These are phyloP conservation scores for Lepiota venenata DNA, from an alignment of 768 basidiomycete species.

Conservation along the genomic window DNA sequence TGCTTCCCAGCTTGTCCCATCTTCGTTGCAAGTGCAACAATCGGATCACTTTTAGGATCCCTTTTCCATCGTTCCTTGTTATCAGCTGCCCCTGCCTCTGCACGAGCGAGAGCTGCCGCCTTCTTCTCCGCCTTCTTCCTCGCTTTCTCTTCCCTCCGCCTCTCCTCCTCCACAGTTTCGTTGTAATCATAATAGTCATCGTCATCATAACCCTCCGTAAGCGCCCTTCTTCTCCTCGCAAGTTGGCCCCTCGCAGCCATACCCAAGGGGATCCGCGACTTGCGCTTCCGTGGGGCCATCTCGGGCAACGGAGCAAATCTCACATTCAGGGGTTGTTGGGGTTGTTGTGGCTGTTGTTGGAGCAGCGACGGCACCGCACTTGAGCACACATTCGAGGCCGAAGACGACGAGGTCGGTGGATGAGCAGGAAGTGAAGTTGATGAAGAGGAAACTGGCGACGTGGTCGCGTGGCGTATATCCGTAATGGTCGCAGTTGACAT, in stretches of 20 bases:
- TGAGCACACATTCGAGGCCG: not conserved
- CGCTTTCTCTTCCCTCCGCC: constrained; percentile 21
- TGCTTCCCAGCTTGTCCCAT: constrained; percentile 48
- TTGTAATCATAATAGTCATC: constrained; percentile 17
- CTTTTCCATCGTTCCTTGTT: constrained; percentile 10
- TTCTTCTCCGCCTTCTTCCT: constrained; percentile 20
- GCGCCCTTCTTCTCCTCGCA: constrained; percentile 29
- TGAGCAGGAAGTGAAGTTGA: constrained; percentile 36
- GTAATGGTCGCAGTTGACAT: not conserved
- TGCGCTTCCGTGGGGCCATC: constrained; percentile 44
- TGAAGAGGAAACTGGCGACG: constrained; percentile 37
- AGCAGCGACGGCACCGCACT: constrained; percentile 15
- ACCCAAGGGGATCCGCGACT: constrained; percentile 49
- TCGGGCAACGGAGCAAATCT: constrained; percentile 61
- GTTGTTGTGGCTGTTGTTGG: not conserved
- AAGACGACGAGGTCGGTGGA: constrained; percentile 29
- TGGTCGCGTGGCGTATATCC: constrained; percentile 19
- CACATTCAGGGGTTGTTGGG: constrained; percentile 28
- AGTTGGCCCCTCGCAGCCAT: constrained; percentile 47
- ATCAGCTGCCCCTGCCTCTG: no score
- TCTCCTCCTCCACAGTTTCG: constrained; percentile 34
- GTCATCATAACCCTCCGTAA: constrained; percentile 2
- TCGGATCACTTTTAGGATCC: constrained; percentile 40
- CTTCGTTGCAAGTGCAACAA: constrained; percentile 45
- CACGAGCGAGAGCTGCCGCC: no score